Conservation (phyloP, 352 stramenopile species). For the Phytophthora vignae region DNA sequence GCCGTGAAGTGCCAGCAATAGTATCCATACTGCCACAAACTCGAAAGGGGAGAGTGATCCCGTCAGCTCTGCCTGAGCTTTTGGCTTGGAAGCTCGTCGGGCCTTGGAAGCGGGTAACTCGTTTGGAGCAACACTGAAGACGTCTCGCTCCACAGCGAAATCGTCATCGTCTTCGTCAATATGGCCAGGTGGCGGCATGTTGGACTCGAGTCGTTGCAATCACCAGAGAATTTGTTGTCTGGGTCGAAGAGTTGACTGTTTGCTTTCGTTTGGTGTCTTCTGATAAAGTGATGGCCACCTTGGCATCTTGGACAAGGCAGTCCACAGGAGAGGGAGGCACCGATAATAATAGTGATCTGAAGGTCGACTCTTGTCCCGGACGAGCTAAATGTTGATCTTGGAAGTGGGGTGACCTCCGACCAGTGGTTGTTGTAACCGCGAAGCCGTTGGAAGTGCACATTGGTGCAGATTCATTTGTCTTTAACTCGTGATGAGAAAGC, state of each 20-base stretch:
- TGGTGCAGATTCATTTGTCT: too few species aligned
- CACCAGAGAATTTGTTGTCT: neutral
- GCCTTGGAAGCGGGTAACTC: neutral
- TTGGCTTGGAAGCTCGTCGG: constrained; percentile 10
- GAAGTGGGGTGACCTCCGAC: too few species aligned
- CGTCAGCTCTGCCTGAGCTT: neutral
- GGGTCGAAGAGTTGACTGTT: neutral
- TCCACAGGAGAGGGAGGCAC: neutral
- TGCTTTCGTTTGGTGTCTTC: neutral
- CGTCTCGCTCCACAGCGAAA: constrained; percentile 9
- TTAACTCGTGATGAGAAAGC: too few species aligned
- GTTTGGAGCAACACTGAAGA: constrained; percentile 5
- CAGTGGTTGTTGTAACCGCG: too few species aligned
- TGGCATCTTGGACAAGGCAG: neutral
- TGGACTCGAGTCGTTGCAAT: neutral
- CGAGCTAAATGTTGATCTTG: too few species aligned
- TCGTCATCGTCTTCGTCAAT: constrained; percentile 13
- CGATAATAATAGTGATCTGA: neutral
- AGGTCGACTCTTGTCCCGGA: too few species aligned
- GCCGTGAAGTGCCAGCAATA: constrained; percentile 28
- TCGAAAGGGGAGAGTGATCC: constrained; percentile 7
- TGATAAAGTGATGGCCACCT: neutral
- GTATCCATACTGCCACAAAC: constrained; percentile 25
- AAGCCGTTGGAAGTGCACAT: too few species aligned
- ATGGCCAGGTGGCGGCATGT: neutral